Base-by-base conservation (phyloP, 495 filamentous ascomycete genomes). In the Penicillium psychrofluorescens region DNA sequence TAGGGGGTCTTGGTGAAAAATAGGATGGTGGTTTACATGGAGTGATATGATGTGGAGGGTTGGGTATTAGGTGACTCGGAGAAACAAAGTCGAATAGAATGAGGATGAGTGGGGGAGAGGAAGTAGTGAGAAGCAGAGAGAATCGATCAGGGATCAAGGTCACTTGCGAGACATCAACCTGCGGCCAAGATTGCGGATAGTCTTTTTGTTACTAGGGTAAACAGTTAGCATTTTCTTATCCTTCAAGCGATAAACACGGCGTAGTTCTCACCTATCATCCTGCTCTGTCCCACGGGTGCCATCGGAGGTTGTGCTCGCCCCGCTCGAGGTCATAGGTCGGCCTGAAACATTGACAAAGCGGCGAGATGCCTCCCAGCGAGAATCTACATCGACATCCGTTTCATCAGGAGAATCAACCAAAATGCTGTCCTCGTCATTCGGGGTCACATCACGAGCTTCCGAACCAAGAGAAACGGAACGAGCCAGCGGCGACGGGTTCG, bases 361-460 rank as follows among this genome's bases (percentile, higher is more conserved):
- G 38, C 66, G 68, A 28, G 66, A 70, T 53, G 63, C 62, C 59
- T 68, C 65, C 65, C 62, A 66, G n/a, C 63, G 63, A 54, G 66
- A 63, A 51, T 69, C 63, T 15, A 67, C 60, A 40, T 71, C 68
- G 2, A 65, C 60, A 40, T 71, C 68, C 4, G 63, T 66, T 37
- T 68, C 68, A 55, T 52, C 63, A 7, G 55, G 55, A 22, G 43
- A 66, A 66, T 8, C 58, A 63, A 30, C 22, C 22, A 22, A 4
- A 22, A 22, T 4, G 22, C 22, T 22, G 4, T 6, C 22, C 2
- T 22, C 4, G 35, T 56, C 58, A 4, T 53, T 45, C 7, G 61
- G 61, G 0, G 49, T 46, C 10, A 31, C 40, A 29, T 56, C 63
- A 14, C 50, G 53, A 32, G 53, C 44, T 37, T 68, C 67, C 8